Base-by-base conservation (phyloP, 441 rosid genomes). In the Erysimum pusillum region DNA sequence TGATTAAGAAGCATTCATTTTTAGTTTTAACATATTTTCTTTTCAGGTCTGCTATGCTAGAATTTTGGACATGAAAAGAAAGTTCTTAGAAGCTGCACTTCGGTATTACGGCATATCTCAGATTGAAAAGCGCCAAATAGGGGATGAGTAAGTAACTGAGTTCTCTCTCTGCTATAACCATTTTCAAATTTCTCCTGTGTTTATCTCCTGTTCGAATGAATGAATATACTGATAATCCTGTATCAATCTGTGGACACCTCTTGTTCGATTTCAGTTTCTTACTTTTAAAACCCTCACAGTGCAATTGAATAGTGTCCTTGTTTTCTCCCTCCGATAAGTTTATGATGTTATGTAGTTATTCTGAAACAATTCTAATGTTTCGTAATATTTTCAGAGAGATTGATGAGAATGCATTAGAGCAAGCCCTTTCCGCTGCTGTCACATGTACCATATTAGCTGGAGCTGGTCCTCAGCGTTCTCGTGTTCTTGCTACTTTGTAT, bases 391-490 rank as follows among this genome's bases (percentile, higher is more conserved):
- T 13, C 84, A 94, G 99, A 80, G 96, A 91, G 59, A 94, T 94
- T 68, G 94, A 96, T 44, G 99, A 96, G 83, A 97, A 92, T 80
- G 98, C 98, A 42, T 70, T 90, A 76, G 97, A 94, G 83, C 97
- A 90, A 69, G 98, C 99, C 65, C 81, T 94, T 38, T 83, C 97
- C 34, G 97, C 97, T 87, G 98, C 98, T 81, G 97, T 96, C 77
- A 96, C 99, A 54, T 91, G 98, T 77, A 94, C 99, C 66, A 94
- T 94, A 80, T 85, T 94, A 84, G 99, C 97, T 79, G 99, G 92
- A 72, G 99, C 98, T 0, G 98, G 98, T 80, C 99, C 99, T 84
- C 99, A 91, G 73, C 93, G 98, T 34, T 96, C 99, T 66, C 95
- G 98, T 80, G 98, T 96, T 73, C 98, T 96, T 76, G 98, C 98